phyloP scores from a whole-genome alignment of 2,329 filamentous ascomycete genomes.

The Talaromyces verruculosus region DNA sequence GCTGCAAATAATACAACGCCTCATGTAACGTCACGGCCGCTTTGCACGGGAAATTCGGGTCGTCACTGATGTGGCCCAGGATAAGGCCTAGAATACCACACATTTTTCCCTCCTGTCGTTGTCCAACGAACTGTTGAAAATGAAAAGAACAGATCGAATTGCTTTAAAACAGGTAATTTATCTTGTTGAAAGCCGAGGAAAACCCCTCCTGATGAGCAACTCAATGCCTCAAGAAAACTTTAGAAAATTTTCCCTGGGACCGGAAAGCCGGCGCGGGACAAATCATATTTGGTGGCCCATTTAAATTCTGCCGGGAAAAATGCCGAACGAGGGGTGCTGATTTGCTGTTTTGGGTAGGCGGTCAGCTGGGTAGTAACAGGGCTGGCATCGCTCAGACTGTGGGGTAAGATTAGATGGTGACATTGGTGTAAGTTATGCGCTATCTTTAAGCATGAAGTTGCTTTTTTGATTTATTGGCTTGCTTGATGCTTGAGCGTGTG shows the following conservation, averaged over 20 bases:
- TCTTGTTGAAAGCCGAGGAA: conserved; percentile 9
- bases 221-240: conserved; percentile 20
- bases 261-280: conserved; percentile 16
- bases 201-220: conserved; percentile 18
- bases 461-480: background rate
- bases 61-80: conserved; percentile 55
- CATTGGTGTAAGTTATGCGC: background rate
- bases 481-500: background rate
- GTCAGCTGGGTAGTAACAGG: background rate
- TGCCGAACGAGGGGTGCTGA: conserved; percentile 5
- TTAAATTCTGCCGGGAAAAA: background rate
- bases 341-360: conserved; percentile 11
- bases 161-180: background rate
- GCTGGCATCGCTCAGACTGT: conserved; percentile 9
- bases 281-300: conserved; percentile 1
- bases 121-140: conserved; percentile 10
- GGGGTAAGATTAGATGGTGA: conserved; percentile 8
- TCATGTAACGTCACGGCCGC: conserved; percentile 67
- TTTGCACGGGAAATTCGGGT: conserved; percentile 25
- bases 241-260: conserved; percentile 15
- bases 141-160: background rate
- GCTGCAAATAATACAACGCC: conserved; percentile 68
- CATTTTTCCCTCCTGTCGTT: conserved; percentile 44
- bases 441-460: background rate
- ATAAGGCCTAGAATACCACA: conserved; percentile 64